Percentiles rank a stretch among this genome's conserved stretches.
Conservation (phyloP, 495 filamentous ascomycete genomes). For the Penicillium lividum region DNA sequence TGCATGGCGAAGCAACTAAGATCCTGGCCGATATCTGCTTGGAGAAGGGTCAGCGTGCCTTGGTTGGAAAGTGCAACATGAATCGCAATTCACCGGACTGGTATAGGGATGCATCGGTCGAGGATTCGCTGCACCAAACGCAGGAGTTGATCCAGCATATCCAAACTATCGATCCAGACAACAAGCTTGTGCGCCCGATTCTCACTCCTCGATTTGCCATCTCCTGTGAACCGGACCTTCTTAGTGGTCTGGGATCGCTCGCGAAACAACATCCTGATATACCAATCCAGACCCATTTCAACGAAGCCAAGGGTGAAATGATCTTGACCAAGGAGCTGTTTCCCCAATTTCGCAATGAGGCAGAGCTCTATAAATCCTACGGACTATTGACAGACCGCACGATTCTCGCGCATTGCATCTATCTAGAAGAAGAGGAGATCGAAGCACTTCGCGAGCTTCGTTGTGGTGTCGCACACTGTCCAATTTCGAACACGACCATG, state of each 20-base stretch:
- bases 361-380: conserved; percentile 55
- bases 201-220: conserved; percentile 68
- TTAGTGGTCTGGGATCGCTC: conserved; percentile 54
- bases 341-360: conserved; percentile 53
- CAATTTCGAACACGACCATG: conserved; percentile 63
- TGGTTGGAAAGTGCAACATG: conserved; percentile 69
- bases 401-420: conserved; percentile 66
- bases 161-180: conserved; percentile 20
- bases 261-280: conserved; percentile 51
- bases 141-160: conserved; percentile 53
- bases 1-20: conserved; percentile 57
- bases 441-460: conserved; percentile 41
- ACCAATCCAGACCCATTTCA: conserved; percentile 66
- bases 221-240: conserved; percentile 53
- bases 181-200: conserved; percentile 52
- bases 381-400: conserved; percentile 55
- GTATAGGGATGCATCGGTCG: conserved; percentile 54
- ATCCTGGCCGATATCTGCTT: conserved; percentile 61
- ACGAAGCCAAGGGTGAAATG: conserved; percentile 60
- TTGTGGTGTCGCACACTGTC: conserved; percentile 65
- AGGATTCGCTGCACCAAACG: conserved; percentile 53
- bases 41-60: conserved; percentile 59
- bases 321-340: conserved; percentile 51
- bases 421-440: conserved; percentile 57
- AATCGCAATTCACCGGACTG: conserved; percentile 60